phyloP scores from a whole-genome alignment of 768 basidiomycete species.

The Termitomyces sp. region DNA sequence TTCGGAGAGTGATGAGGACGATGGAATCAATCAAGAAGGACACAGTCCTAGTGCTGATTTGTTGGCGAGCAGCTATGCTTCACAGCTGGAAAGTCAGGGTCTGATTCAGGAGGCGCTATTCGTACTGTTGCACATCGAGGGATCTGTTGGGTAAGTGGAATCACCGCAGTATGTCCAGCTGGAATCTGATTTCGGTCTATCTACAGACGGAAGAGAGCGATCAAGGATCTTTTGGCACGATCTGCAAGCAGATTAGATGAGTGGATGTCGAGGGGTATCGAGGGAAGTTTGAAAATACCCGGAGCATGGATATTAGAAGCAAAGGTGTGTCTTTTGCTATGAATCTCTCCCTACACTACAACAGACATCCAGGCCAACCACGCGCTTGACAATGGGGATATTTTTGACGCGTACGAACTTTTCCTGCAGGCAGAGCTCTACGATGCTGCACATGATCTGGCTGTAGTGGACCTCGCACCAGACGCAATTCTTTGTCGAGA shows the following conservation, averaged over 20 bases:
- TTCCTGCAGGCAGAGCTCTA: constrained; percentile 69
- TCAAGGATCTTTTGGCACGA: constrained; percentile 77
- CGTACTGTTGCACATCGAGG: constrained; percentile 85
- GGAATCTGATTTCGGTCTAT: neutral
- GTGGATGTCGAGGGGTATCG: constrained; percentile 68
- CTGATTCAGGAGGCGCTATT: constrained; percentile 86
- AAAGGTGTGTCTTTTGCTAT: constrained; percentile 45
- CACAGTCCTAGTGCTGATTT: constrained; percentile 66
- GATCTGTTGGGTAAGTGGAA: constrained; percentile 63
- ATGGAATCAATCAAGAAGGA: constrained; percentile 57
- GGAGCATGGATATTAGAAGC: constrained; percentile 87
- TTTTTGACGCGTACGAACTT: constrained; percentile 74
- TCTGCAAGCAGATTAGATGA: constrained; percentile 64
- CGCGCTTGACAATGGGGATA: constrained; percentile 55
- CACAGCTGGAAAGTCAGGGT: constrained; percentile 78
- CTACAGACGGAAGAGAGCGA: constrained; percentile 72
- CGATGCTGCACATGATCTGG: constrained; percentile 77
- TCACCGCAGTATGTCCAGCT: constrained; percentile 19
- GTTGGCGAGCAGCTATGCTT: constrained; percentile 80
- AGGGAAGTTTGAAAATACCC: constrained; percentile 79
- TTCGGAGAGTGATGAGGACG: constrained; percentile 31
- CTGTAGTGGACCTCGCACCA: constrained; percentile 82
- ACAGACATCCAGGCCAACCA: constrained; percentile 52
- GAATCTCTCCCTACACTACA: neutral
- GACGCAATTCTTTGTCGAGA: constrained; percentile 79